A percentile compares a stretch with the other conserved stretches of the same genome.
Conservation (phyloP, 192 early-diverging fungal genomes). For the Endogone sp. region DNA sequence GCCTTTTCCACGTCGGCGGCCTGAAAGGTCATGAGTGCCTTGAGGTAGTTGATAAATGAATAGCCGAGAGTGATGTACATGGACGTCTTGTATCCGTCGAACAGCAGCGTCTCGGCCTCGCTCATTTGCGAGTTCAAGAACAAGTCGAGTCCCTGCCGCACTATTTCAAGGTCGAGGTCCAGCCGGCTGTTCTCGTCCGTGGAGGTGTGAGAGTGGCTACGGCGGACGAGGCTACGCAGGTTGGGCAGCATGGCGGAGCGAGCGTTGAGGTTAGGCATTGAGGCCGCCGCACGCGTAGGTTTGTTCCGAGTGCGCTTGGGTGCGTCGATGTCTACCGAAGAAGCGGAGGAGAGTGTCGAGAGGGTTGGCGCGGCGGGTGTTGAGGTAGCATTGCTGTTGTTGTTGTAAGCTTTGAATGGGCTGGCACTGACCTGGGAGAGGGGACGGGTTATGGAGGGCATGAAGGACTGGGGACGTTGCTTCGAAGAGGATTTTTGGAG, state of each 20-base stretch:
- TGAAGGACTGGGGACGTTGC: too few relatives aligned
- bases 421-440: too few relatives aligned
- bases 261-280: background rate
- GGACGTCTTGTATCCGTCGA: conserved; percentile 28
- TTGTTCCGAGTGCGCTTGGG: too few relatives aligned
- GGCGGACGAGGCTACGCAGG: background rate
- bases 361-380: background rate
- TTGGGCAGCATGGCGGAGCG: background rate
- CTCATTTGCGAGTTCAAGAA: conserved; percentile 77
- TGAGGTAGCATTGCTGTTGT: too few relatives aligned
- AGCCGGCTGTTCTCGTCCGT: conserved; percentile 34
- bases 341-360: background rate
- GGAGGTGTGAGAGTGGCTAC: background rate
- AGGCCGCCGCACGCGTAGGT: background rate
- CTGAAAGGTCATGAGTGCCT: conserved; percentile 78
- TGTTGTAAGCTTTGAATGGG: too few relatives aligned
- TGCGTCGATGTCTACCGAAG: too few relatives aligned
- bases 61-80: conserved; percentile 75
- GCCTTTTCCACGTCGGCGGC: conserved; percentile 60
- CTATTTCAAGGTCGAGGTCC: conserved; percentile 53
- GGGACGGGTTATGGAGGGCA: too few relatives aligned
- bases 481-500: too few relatives aligned
- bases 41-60: conserved; percentile 64
- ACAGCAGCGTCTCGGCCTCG: conserved; percentile 58
- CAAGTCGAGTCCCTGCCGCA: conserved; percentile 61